Conservation (phyloP, 805 yeast species). For the Metschnikowia cerradonensis region DNA sequence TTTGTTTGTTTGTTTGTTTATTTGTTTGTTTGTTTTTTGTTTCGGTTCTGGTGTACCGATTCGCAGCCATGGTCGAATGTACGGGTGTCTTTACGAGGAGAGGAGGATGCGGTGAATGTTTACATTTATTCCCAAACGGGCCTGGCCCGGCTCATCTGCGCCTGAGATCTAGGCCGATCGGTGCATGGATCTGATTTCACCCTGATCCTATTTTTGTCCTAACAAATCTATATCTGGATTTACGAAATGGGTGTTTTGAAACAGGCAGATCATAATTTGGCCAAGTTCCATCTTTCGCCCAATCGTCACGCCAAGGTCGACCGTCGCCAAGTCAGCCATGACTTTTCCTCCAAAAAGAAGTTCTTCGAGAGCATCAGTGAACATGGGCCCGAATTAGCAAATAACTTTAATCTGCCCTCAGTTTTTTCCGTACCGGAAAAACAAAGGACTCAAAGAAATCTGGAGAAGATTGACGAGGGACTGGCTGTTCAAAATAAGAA, state of each 20-base stretch:
- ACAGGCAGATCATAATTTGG: slow-evolving; percentile 3
- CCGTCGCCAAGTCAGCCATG: slow-evolving; percentile 2
- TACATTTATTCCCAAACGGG: background rate
- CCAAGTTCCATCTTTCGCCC: slow-evolving; percentile 9
- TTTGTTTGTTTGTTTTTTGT: too few species aligned
- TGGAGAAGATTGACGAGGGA: background rate
- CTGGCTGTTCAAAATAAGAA: too few species aligned
- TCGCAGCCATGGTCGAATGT: background rate
- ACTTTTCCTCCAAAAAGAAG: slow-evolving; percentile 1
- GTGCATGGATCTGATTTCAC: too few species aligned
- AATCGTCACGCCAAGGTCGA: background rate
- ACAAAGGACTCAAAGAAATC: background rate
- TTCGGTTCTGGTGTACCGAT: background rate
- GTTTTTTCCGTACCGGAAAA: background rate
- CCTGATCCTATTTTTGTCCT: too few species aligned
- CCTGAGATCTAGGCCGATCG: background rate
- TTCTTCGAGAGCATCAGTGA: slow-evolving; percentile 1
- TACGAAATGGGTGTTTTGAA: background rate
- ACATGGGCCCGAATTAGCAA: background rate
- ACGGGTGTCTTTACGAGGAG: too few species aligned
- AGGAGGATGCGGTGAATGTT: background rate
- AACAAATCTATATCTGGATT: background rate
- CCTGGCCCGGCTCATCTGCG: background rate
- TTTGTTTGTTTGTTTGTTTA: too few species aligned
- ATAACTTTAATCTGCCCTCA: slow-evolving; percentile 1